A percentile compares a stretch with the other conserved stretches of the same genome.
phyloP scores from a whole-genome alignment of 23 red algal genomes.

The Cyanidiococcus yangmingshanensis region DNA sequence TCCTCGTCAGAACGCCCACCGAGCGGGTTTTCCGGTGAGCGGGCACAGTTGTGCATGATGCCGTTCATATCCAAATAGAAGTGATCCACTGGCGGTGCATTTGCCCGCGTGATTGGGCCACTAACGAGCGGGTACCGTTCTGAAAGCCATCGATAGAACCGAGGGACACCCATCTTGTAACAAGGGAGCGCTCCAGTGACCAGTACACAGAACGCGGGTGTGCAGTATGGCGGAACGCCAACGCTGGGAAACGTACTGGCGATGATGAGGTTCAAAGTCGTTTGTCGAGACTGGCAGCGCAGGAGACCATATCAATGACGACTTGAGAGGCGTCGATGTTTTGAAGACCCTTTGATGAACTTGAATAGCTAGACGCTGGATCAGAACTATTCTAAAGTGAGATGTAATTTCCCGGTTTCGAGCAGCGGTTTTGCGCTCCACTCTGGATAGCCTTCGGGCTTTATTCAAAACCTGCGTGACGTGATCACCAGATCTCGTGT shows the following conservation, averaged over 20 bases:
- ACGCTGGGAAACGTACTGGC: not conserved
- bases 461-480: too few species aligned
- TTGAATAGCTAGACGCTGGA: too few species aligned
- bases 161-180: constrained; percentile 59
- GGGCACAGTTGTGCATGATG: constrained; percentile 78
- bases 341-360: not conserved
- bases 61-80: constrained; percentile 96
- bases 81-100: constrained; percentile 59
- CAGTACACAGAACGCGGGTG: not conserved
- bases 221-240: not conserved
- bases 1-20: constrained; percentile 33
- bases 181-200: not conserved
- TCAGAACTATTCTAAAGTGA: too few species aligned
- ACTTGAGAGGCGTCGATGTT: not conserved
- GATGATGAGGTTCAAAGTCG: not conserved
- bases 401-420: too few species aligned
- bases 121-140: constrained; percentile 88
- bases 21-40: constrained; percentile 29
- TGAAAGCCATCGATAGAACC: constrained; percentile 88
- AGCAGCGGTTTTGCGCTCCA: too few species aligned
- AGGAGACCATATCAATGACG: not conserved
- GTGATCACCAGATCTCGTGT: too few species aligned
- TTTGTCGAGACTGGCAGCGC: not conserved
- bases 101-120: constrained; percentile 23
- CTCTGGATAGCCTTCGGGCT: too few species aligned